A percentile compares a stretch with the other conserved stretches of the same genome.
phyloP scores from a whole-genome alignment of 495 filamentous ascomycete genomes.

The Gamarada debralockiae region DNA sequence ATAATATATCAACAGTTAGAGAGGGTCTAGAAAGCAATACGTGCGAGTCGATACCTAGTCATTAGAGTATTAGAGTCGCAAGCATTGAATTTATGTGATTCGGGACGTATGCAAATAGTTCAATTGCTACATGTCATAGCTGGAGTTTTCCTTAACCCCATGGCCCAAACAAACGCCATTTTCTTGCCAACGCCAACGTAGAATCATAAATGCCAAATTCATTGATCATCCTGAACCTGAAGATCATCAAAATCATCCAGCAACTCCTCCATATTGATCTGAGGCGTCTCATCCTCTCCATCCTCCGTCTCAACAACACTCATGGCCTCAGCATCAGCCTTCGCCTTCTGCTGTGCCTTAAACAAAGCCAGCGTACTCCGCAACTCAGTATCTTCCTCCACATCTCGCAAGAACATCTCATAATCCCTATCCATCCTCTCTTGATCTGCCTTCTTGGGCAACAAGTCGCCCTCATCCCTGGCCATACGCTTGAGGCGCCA shows the following conservation, averaged over 20 bases:
- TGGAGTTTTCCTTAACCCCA: too few species aligned
- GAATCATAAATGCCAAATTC: not conserved
- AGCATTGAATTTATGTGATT: too few species aligned
- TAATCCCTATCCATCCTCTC: slow-evolving; percentile 85
- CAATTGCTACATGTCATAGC: too few species aligned
- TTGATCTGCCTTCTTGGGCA: slow-evolving; percentile 74
- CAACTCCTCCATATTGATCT: slow-evolving; percentile 78
- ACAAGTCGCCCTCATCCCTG: slow-evolving; percentile 77
- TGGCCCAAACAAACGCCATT: not conserved
- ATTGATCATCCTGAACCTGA: slow-evolving; percentile 46
- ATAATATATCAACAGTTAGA: too few species aligned
- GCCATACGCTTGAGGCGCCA: slow-evolving; percentile 95
- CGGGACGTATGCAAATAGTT: too few species aligned
- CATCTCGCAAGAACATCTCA: slow-evolving; percentile 93
- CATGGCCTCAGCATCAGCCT: slow-evolving; percentile 50
- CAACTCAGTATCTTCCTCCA: slow-evolving; percentile 92
- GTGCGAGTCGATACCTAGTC: too few species aligned
- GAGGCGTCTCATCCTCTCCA: slow-evolving; percentile 66
- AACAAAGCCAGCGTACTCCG: slow-evolving; percentile 80
- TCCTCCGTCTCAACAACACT: slow-evolving; percentile 64
- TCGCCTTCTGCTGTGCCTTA: slow-evolving; percentile 50
- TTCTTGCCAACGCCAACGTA: slow-evolving; percentile 1
- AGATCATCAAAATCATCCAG: slow-evolving; percentile 85
- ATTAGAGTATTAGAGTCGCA: too few species aligned
- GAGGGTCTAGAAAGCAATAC: too few species aligned